Base-by-base conservation (phyloP, 129 eudicot species). In the Flaveria robusta region DNA sequence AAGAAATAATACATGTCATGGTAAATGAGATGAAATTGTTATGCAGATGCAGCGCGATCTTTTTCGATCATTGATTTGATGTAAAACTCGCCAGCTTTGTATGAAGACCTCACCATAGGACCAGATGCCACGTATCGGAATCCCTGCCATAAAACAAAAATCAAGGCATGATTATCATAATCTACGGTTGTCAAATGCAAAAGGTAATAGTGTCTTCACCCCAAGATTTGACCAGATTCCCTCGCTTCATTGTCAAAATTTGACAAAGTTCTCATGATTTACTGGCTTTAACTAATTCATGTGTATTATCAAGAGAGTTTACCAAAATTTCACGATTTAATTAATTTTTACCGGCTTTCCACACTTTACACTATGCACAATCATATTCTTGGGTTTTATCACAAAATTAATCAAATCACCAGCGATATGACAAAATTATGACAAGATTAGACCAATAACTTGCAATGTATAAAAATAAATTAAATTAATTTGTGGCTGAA, bases 101-200 rank as follows among this genome's bases (percentile, higher is more conserved):
- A 93, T n/a, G 97, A 90, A 1, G 93, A 93, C 86, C 97, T 87
- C 49, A 93, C 97, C 97, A 93, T 90, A 43, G 98, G 96, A 74
- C 98, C 98, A 76, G 97, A 93, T 70, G 98, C 98, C 73, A 93
- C 98, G 23, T 93, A 93, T 19, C 98, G 92, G 60, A 93, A 93
- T 77, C 97, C 98, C 98, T 88, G 86, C 77, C 68, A 73, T 43
- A 56, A 39, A 12, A 54, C 45, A 15, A 58, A 31, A 45, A 62
- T 15, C 50, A 31, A 14, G 18, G 58, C 9, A 56, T 3, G 16
- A 11, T 19, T 78, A 3, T 27, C 29, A 27, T 37, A 34, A 19
- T 70, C 46, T 23, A 43, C 49, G 9, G 19, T 20, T 51, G 19
- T 55, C 55, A 49, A 49, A 4, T 49, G 18, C 55, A 13, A 8